Base-by-base conservation (phyloP, 2,329 filamentous ascomycete species). In the Trichophaea hybrida region DNA sequence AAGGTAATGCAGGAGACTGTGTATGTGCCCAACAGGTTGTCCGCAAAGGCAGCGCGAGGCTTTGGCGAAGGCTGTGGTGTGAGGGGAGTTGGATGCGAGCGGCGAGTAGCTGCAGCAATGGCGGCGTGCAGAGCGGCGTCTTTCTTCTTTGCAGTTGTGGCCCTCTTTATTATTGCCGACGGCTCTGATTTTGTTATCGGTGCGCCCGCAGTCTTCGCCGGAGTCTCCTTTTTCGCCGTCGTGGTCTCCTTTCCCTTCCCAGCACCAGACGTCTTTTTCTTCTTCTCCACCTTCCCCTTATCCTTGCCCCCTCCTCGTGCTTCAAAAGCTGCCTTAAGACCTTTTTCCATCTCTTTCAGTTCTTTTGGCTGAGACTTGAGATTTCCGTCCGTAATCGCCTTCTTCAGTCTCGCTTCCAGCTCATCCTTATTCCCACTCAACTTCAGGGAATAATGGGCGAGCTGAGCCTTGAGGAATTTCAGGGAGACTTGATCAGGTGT, bases 401-500 rank as follows among this genome's bases (percentile, higher is more conserved):
- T 57, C n/a, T 59, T 56, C 31, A 64, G 37, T 2, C 61, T 54
- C 44, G 46, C 35, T 37, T 61, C 63, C 15, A 65, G 32, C 31
- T 65, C 63, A 7, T 49, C 13, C 43, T 60, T 64, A 6, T 44
- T 62, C 6, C 61, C 63, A 33, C 51, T 57, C 6, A 61, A 61
- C 13, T 60, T 61, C 34, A 65, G 55, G 2, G 54, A 57, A 46
- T 65, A 65, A 32, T 65, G 63, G 5, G 61, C 59, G 2, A 65
- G 52, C 24, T 65, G 63, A 12, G 61, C 59, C 49, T 65, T 65
- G 31, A 59, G 60, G 61, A 61, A 64, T 49, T 59, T 61, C 31
- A 51, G 40, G 40, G n/a, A n/a, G 40, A 46, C 24, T 24, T 24
- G 24, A 46, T 46, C 40, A 46, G 13, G 13, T 13, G 40, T n/a